Evolutionary conservation across 1,284 basidiomycete species (phyloP), one percentile per base, ranked within the genome.

Genomic region (Pseudozyma sp.): DNA sequence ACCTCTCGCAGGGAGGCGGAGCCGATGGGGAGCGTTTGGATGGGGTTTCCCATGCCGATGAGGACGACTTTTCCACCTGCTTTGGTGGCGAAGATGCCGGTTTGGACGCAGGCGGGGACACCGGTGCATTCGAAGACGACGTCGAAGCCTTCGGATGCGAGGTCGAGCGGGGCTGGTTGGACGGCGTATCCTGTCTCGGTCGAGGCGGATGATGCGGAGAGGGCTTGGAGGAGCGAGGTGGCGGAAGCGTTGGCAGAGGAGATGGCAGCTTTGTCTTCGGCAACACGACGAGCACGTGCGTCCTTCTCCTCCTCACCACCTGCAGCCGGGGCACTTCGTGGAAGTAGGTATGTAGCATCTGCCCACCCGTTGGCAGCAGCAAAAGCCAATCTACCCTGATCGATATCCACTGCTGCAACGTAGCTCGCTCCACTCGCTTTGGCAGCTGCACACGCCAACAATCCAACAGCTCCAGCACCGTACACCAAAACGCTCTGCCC

Each of bases 91-190:
- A 80, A 81, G 60, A 84, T 80, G 9, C 77, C 68, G 19, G 79
- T 69, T 54, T 79, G 75, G 31, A 85, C 79, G 74, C 85, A 84
- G 29, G 78, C 88, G 85, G 95, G 94, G 2, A 94, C 94, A 74
- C 95, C 95, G 6, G 94, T 96, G 86, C 95, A 97, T 85, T 97
- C 95, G 80, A 94, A 93, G 39, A 97, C 91, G 77, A 92, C 87
- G 85, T 97, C 94, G 85, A 94, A 96, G 13, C 94, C 94, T 30
- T 68, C 71, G 1, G 49, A 51, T 9, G 39, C 19, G 4, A 68
- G 46, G 39, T 68, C 70, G 40, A 68, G 52, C 2, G 65, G 65
- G 4, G 65, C 65, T 1, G 64, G 59, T 34, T 72, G 63, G 7
- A 33, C 39, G 0, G 69, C 55, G 37, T 53, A 72, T 5, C 59